Conservation (phyloP, 2,329 filamentous ascomycete species). For the Cladophialophora chaetospira region DNA sequence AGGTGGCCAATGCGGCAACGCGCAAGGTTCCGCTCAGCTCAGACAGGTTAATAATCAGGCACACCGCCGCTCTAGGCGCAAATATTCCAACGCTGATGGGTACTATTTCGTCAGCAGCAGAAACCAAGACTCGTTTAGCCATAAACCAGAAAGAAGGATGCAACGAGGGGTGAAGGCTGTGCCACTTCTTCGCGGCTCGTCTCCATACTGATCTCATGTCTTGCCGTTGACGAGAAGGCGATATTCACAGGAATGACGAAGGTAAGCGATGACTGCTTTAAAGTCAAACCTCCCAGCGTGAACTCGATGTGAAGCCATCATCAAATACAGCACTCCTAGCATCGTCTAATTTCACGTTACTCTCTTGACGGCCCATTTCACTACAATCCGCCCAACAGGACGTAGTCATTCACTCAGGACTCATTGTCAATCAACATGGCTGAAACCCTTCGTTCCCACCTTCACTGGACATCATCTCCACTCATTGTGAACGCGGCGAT, state of each 20-base stretch:
- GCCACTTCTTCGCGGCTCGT: background rate
- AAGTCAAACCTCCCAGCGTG: too few relatives aligned
- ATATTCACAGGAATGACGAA: background rate
- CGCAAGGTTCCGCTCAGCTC: background rate
- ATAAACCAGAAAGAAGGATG: background rate
- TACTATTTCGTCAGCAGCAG: background rate
- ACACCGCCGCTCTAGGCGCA: background rate
- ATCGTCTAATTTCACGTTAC: background rate
- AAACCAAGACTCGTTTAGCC: background rate
- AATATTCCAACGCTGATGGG: background rate
- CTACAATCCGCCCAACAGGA: background rate
- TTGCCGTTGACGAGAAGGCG: too few relatives aligned
- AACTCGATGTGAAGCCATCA: too few relatives aligned
- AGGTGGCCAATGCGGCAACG: background rate
- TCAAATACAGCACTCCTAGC: background rate
- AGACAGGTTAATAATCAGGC: background rate
- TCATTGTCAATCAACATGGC: background rate
- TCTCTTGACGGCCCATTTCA: background rate
- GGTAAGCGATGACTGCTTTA: too few relatives aligned
- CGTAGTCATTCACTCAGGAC: background rate
- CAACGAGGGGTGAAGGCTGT: background rate
- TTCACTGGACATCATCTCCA: slow-evolving; percentile 14
- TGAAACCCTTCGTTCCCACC: background rate
- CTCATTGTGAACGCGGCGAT: slow-evolving; percentile 67
- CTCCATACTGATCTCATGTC: background rate